Evolutionary conservation across 2,329 filamentous ascomycete genomes (phyloP), one percentile per base, ranked within the genome.

Genomic region (Penicillium glabrum): DNA sequence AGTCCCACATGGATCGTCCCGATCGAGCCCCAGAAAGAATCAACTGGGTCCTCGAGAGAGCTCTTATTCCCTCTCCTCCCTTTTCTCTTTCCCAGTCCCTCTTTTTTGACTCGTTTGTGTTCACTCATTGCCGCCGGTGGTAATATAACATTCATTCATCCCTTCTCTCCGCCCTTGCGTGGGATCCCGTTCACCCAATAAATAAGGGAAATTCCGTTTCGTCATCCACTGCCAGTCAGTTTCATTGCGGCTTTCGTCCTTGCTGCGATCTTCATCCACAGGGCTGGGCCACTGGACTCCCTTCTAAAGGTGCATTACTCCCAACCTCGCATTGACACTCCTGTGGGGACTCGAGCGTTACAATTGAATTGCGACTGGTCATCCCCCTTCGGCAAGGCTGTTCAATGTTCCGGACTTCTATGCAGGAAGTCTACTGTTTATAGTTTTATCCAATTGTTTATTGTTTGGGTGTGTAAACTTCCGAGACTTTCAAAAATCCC

Each of bases 111-210:
- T 37, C 35, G 48, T 53, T 23, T 16, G 24, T 31, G 29, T 46
- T 54, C 53, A 39, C 26, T 27, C 59, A 67, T 68, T 70, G 64
- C 67, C 67, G 60, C 65, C 61, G 69, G 69, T 71, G 67, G 67
- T 68, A 69, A 69, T 64, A 60, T 59, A 51, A 59, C 54, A 56
- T 59, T 57, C 57, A 54, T 57, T 56, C 60, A 61, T 61, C 57
- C 54, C 61, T 57, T 57, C 54, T 63, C 23, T 58, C 54, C 58
- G 53, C 60, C 65, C 66, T 69, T 69, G 66, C 66, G 64, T 55
- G 50, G 44, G 51, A 47, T 47, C 19, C 10, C 39, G n/a, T 44
- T 33, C 35, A 26, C 50, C 41, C 21, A 26, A 52, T 31, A 33
- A 57, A 26, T 26, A 53, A 55, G 33, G 33, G 57, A 51, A 47